Evolutionary conservation across 257 asterid species (phyloP), one percentile per base, ranked within the genome.

Genomic region (Datura wrightii): DNA sequence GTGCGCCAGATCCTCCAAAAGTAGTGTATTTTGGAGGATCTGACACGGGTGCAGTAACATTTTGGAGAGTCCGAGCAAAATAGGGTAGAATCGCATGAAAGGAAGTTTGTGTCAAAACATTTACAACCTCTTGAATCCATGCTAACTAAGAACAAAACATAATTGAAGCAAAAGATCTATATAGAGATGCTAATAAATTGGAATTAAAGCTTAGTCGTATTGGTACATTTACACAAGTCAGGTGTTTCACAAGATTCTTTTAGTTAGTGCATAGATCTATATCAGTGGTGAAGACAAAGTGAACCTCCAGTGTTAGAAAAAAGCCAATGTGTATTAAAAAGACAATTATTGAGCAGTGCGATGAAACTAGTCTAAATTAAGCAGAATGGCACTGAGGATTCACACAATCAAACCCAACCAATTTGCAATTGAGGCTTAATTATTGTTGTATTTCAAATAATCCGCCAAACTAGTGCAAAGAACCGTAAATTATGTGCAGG

Each of bases 51-150:
- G 31, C 31, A 24, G 31, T 24, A 24, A 24, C 31, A 24, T 24
- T 24, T 24, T 24, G 31, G 31, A 24, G 31, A 24, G 31, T 24
- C 31, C 31, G 31, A 24, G 31, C 31, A 24, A 24, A 24, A 24
- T 24, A 24, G 31, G 31, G 31, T 24, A 24, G 31, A 24, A 24
- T 71, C 79, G 31, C 34, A 71, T n/a, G 16, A 46, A 71, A 71
- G 79, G 56, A 50, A n/a, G 79, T 71, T 11, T 71, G 18, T 44
- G 54, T 71, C 56, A 44, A 71, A 71, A 44, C 39, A 71, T n/a
- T n/a, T 71, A 71, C 16, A 44, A 71, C 44, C n/a, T 19, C 39
- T 71, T 44, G 56, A n/a, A 71, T 71, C 79, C 79, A 71, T 71
- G 79, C 80, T 46, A 74, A 19, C 59, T 6, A 11, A 48, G 81